These are phyloP conservation scores for Gynochthodes officinalis DNA, from an alignment of 257 asterid species.

Conservation along the genomic window DNA sequence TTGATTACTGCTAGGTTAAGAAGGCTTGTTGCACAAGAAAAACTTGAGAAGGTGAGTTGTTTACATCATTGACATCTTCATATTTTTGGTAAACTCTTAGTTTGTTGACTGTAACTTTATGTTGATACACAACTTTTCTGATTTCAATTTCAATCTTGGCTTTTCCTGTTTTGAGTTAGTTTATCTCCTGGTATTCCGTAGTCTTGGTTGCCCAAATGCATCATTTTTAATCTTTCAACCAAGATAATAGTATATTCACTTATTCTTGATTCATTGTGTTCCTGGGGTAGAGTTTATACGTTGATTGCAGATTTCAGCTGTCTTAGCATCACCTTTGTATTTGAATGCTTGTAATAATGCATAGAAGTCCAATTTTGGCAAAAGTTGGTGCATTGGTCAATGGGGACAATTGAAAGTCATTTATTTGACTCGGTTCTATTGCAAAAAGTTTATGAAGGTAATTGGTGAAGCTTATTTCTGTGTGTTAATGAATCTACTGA, in stretches of 20 bases:
- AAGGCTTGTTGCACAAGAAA: constrained; percentile 84
- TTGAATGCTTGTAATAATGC: not conserved
- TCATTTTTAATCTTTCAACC: not conserved
- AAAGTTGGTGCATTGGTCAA: not conserved
- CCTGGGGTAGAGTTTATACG: not conserved
- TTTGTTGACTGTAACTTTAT: not conserved
- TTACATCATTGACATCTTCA: constrained; percentile 2
- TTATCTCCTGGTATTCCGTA: not conserved
- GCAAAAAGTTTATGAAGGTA: not conserved
- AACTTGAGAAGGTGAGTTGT: constrained; percentile 71
- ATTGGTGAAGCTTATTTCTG: not conserved
- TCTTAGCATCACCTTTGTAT: not conserved
- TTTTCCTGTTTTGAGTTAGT: not conserved
- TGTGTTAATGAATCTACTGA: not conserved
- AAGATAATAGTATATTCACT: not conserved
- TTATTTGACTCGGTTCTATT: not conserved
- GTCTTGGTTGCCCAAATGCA: not conserved
- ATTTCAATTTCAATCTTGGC: not conserved
- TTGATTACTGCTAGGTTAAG: constrained; percentile 67
- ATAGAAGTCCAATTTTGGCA: not conserved
- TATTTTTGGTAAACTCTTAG: not conserved
- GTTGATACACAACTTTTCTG: constrained; percentile 1
- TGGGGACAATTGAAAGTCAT: not conserved
- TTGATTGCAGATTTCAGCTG: not conserved
- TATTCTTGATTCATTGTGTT: not conserved